Conservation (phyloP, 2,329 filamentous ascomycete species). For the Ambrosiella beaveri region DNA sequence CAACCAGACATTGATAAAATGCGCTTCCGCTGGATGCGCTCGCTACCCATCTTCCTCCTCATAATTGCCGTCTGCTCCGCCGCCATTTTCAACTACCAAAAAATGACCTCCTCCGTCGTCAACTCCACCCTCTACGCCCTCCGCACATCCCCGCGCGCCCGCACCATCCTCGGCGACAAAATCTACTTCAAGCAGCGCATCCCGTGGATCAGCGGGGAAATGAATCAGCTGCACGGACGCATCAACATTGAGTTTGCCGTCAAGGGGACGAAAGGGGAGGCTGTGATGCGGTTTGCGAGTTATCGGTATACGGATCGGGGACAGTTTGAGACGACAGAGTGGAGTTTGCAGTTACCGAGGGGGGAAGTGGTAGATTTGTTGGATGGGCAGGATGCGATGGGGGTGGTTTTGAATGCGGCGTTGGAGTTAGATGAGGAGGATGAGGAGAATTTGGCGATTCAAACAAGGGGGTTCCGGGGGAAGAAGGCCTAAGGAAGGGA, state of each 20-base stretch:
- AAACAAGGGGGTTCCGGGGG: constrained; percentile 35
- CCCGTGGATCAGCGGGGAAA: constrained; percentile 69
- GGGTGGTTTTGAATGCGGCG: constrained; percentile 27
- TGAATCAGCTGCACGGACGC: constrained; percentile 83
- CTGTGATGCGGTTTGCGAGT: constrained; percentile 67
- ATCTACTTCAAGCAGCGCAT: constrained; percentile 66
- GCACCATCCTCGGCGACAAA: constrained; percentile 68
- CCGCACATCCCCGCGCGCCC: constrained; percentile 58
- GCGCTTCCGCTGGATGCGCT: constrained; percentile 47
- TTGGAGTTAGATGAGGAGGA: constrained; percentile 22
- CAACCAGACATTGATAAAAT: constrained; percentile 25
- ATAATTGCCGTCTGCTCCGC: constrained; percentile 55
- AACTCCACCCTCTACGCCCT: constrained; percentile 80
- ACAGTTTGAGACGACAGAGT: constrained; percentile 74
- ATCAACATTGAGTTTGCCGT: constrained; percentile 82
- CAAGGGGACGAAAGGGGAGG: constrained; percentile 54
- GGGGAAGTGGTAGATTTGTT: constrained; percentile 52
- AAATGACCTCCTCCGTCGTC: constrained; percentile 74
- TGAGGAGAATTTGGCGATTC: constrained; percentile 25
- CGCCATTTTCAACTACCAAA: constrained; percentile 99
- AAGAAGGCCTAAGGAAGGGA: constrained; percentile 15
- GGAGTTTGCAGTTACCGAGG: constrained; percentile 59
- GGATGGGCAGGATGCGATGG: constrained; percentile 53
- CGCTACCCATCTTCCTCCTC: constrained; percentile 63
- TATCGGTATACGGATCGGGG: constrained; percentile 42